phyloP scores from a whole-genome alignment of 2,329 filamentous ascomycete species.

The Ophiocordyceps australis region DNA sequence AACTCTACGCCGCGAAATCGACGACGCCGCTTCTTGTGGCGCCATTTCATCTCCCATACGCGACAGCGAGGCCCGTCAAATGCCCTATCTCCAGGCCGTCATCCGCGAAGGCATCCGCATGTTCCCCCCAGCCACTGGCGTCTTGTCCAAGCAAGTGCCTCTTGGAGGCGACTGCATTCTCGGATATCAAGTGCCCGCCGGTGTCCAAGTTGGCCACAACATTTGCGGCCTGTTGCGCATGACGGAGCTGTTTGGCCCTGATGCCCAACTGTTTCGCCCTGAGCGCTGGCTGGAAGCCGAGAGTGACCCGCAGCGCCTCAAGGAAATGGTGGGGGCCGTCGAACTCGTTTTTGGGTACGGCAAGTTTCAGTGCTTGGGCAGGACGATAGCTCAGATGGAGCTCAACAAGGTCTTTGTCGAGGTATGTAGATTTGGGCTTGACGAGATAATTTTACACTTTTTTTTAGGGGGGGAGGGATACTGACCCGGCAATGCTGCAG shows the following conservation, averaged over 20 bases:
- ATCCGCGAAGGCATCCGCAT: conserved; percentile 23
- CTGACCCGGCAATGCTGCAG: too few species aligned
- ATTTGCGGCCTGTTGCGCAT: conserved; percentile 13
- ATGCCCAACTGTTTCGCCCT: conserved; percentile 13
- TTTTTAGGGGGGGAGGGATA: too few species aligned
- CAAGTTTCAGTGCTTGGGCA: conserved; percentile 17
- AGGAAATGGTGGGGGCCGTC: conserved; percentile 13
- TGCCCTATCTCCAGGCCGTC: conserved; percentile 24
- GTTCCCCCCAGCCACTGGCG: conserved; percentile 9
- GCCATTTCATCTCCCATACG: conserved; percentile 10
- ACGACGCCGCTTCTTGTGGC: conserved; percentile 4
- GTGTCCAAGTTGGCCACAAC: conserved; percentile 12
- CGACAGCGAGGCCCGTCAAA: conserved; percentile 15
- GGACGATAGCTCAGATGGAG: conserved; percentile 18
- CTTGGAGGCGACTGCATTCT: conserved; percentile 9
- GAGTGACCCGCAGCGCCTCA: conserved; percentile 4
- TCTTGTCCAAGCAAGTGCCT: conserved; percentile 9
- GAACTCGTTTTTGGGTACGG: conserved; percentile 20
- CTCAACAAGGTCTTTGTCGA: conserved; percentile 20
- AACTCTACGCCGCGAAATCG: conserved; percentile 17
- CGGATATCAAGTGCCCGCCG: conserved; percentile 15
- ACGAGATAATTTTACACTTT: too few species aligned
- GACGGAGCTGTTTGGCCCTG: conserved; percentile 13
- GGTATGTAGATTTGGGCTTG: conserved; percentile 12
- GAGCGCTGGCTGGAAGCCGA: conserved; percentile 18